These are phyloP conservation scores for Blastocystis sp. DNA, from an alignment of 352 stramenopile genomes.

Conservation along the genomic window DNA sequence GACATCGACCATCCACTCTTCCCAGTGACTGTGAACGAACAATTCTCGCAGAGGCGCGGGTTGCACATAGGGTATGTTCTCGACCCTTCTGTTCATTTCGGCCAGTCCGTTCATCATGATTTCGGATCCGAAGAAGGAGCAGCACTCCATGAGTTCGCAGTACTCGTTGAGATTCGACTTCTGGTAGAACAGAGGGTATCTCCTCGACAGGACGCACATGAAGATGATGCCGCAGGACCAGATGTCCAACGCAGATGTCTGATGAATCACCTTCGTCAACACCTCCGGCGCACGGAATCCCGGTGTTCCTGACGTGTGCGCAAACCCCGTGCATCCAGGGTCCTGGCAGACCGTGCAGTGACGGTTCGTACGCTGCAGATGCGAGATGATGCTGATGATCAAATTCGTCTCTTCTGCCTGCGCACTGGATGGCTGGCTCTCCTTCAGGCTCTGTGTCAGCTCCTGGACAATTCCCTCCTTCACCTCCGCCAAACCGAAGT, in stretches of 20 bases:
- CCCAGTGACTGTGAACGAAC: constrained; percentile 6
- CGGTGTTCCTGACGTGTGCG: constrained; percentile 45
- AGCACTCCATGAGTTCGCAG: constrained; percentile 50
- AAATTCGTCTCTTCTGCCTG: not conserved
- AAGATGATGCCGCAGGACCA: constrained; percentile 61
- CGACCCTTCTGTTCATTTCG: constrained; percentile 42
- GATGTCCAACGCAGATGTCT: constrained; percentile 47
- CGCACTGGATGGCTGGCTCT: not conserved
- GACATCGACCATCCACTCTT: constrained; percentile 49
- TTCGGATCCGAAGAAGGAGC: constrained; percentile 36
- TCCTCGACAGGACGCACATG: constrained; percentile 25
- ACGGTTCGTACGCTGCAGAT: constrained; percentile 11
- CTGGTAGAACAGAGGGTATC: constrained; percentile 59
- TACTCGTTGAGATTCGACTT: constrained; percentile 56
- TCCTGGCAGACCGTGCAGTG: constrained; percentile 26
- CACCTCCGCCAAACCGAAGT: constrained; percentile 28
- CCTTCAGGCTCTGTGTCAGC: not conserved
- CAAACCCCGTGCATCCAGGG: constrained; percentile 25
- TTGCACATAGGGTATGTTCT: constrained; percentile 28
- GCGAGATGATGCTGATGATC: constrained; percentile 25
- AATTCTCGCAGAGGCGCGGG: not conserved
- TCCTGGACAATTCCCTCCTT: constrained; percentile 23
- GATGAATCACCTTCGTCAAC: constrained; percentile 48
- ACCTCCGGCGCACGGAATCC: constrained; percentile 55
- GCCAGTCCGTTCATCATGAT: not conserved